phyloP scores from a whole-genome alignment of 495 filamentous ascomycete species.

The Evansstolkia leycettana region DNA sequence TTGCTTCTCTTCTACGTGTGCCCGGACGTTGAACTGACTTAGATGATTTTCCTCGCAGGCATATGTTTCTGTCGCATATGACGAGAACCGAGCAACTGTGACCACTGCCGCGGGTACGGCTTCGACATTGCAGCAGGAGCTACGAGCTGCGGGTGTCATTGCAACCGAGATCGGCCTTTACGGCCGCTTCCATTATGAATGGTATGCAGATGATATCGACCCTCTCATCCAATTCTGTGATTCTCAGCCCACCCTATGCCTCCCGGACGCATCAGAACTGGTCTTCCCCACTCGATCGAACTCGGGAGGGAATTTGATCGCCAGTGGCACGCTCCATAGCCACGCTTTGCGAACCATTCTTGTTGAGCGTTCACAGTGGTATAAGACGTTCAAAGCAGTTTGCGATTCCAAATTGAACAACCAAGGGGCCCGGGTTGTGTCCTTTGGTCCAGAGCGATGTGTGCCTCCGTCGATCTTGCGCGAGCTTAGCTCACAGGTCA shows the following conservation, averaged over 20 bases:
- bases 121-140: slow-evolving; percentile 11
- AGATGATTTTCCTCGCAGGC: slow-evolving; percentile 10
- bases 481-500: no score
- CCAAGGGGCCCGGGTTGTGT: no score
- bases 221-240: slow-evolving; percentile 12
- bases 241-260: slow-evolving; percentile 16
- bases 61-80: slow-evolving; percentile 6
- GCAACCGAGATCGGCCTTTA: slow-evolving; percentile 18
- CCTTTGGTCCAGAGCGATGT: no score
- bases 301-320: no score
- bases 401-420: no score
- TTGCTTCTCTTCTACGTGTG: no score
- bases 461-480: no score
- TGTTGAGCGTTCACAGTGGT: no score
- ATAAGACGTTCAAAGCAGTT: no score
- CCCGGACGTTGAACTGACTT: no score
- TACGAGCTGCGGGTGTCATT: slow-evolving; percentile 25
- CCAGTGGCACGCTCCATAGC: no score
- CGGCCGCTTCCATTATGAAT: slow-evolving; percentile 21
- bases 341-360: no score
- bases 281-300: slow-evolving; percentile 17
- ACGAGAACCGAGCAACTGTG: slow-evolving; percentile 9
- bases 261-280: slow-evolving; percentile 24
- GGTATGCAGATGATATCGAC: slow-evolving; percentile 6
- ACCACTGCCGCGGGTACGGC: slow-evolving; percentile 14